Evolutionary conservation across 257 asterid species (phyloP).

Genomic region (Eustoma russellianum): DNA sequence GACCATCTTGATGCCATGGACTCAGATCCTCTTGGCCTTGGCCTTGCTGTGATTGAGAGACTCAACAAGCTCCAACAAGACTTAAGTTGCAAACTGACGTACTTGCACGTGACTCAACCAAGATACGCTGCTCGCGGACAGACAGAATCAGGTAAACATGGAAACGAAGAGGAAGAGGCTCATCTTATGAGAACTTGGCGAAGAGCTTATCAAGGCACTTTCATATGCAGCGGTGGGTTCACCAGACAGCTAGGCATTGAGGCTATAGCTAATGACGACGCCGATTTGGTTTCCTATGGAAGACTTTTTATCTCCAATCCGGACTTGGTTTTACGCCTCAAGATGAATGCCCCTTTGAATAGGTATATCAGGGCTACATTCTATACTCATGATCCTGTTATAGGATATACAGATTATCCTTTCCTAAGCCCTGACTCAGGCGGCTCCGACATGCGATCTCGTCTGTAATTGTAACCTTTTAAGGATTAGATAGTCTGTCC

Average conservation of each 20-base stretch:
- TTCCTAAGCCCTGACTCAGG: conserved; percentile 23
- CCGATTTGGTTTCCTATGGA: conserved; percentile 61
- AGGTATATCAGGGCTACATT: conserved; percentile 52
- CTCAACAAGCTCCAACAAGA: conserved; percentile 54
- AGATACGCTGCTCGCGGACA: conserved; percentile 73
- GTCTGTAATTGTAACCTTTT: conserved; percentile 4
- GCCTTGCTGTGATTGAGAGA: conserved; percentile 55
- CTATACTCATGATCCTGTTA: conserved; percentile 46
- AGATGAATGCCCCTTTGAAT: conserved; percentile 40
- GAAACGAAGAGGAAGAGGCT: conserved; percentile 68
- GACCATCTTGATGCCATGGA: conserved; percentile 86
- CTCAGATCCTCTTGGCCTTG: conserved; percentile 61
- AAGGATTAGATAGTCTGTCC: background rate
- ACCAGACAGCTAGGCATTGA: conserved; percentile 31
- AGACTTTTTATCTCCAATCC: conserved; percentile 61
- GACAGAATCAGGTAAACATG: conserved; percentile 57
- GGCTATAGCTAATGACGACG: conserved; percentile 22
- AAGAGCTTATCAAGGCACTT: conserved; percentile 41
- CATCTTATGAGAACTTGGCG: conserved; percentile 48
- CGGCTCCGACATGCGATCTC: background rate
- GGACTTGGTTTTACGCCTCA: conserved; percentile 39
- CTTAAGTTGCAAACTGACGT: conserved; percentile 39
- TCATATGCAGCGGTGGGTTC: conserved; percentile 52
- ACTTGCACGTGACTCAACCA: conserved; percentile 84
- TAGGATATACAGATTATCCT: conserved; percentile 67